phyloP scores from a whole-genome alignment of 2,329 filamentous ascomycete genomes.

The Fusarium anthophilum region DNA sequence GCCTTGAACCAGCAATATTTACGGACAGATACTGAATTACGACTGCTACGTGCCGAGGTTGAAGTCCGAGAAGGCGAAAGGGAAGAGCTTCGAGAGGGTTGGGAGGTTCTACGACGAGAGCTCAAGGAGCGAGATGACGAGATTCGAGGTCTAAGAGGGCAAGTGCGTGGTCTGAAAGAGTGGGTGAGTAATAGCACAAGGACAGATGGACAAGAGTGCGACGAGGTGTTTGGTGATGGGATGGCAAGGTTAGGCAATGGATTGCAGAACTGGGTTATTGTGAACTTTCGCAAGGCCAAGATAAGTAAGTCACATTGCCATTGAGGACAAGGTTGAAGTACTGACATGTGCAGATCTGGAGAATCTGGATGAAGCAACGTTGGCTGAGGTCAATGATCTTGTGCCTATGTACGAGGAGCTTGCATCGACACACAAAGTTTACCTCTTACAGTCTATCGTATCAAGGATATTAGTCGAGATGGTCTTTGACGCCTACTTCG shows the following conservation, averaged over 20 bases:
- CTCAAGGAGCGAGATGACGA: conserved; percentile 64
- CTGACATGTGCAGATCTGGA: conserved; percentile 52
- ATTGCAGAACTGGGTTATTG: conserved; percentile 78
- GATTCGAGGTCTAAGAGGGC: conserved; percentile 62
- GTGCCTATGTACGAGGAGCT: conserved; percentile 68
- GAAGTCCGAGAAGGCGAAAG: conserved; percentile 58
- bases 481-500: conserved; percentile 71
- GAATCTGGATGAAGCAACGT: conserved; percentile 51
- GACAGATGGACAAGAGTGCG: conserved; percentile 68
- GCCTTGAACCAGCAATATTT: conserved; percentile 62
- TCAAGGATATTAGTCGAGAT: conserved; percentile 68
- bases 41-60: conserved; percentile 60
- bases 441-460: conserved; percentile 70
- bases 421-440: conserved; percentile 64
- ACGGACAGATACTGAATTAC: conserved; percentile 62
- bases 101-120: conserved; percentile 58
- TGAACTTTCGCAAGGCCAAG: conserved; percentile 72
- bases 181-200: conserved; percentile 75
- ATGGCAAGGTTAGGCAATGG: conserved; percentile 72
- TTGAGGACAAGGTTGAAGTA: background rate
- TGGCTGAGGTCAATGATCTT: conserved; percentile 56
- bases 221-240: conserved; percentile 71
- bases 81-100: conserved; percentile 60
- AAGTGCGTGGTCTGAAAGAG: conserved; percentile 74
- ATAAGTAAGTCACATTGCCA: conserved; percentile 53